A percentile compares a stretch with the other conserved stretches of the same genome.
These are phyloP conservation scores for Chlamydomonas sp. DNA, from an alignment of 139 green algal genomes.

Conservation along the genomic window DNA sequence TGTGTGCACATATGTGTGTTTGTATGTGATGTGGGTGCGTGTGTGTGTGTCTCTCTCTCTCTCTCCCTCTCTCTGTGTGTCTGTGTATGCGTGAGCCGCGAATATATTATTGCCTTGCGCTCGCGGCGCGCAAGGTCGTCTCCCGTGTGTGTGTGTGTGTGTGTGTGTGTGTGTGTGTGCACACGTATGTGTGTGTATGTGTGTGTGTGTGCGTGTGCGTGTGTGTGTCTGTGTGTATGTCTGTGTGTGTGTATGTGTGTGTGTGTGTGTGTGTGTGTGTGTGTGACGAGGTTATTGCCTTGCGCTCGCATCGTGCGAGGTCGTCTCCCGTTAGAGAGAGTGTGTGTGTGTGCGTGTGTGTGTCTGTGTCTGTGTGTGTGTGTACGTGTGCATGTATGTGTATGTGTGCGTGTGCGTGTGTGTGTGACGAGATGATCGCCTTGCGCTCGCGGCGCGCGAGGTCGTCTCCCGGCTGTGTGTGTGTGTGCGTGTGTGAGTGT, in stretches of 20 bases:
- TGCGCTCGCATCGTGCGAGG: background rate
- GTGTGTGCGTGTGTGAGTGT: background rate
- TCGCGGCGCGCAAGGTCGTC: no score
- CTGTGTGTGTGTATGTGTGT: background rate
- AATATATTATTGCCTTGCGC: no score
- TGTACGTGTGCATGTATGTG: background rate
- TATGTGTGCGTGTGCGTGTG: background rate
- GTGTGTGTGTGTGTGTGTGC: background rate
- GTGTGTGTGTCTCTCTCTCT: background rate
- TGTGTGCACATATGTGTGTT: no score
- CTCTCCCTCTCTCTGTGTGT: no score
- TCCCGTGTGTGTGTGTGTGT: no score
- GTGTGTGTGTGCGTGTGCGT: background rate
- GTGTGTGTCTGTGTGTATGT: no score
- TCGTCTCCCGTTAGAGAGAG: background rate
- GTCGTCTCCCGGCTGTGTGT: no score
- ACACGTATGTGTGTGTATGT: background rate
- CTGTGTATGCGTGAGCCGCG: no score
- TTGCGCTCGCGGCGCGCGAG: no score
- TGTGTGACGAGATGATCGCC: no score
- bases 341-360: background rate
- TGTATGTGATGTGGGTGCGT: no score
- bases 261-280: background rate
- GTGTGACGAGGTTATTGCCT: no score
- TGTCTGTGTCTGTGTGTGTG: background rate